These are phyloP conservation scores for Acanthamoeba castellanii DNA, from an alignment of 208 protist species.

Conservation along the genomic window DNA sequence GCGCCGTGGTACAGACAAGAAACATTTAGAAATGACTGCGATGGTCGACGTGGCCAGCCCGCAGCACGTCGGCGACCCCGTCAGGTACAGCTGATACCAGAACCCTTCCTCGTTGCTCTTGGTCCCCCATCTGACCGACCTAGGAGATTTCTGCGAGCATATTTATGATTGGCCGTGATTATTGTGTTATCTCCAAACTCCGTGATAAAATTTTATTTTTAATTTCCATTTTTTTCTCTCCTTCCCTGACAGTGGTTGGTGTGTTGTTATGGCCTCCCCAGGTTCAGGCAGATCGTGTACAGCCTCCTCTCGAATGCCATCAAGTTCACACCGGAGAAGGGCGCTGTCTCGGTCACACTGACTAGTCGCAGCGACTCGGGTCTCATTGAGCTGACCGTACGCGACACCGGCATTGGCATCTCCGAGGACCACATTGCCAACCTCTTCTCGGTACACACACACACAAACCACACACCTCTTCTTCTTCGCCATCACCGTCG, in stretches of 20 bases:
- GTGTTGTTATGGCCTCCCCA: neutral
- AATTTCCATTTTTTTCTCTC: neutral
- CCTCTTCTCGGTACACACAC: neutral
- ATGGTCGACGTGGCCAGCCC: neutral
- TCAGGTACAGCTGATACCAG: neutral
- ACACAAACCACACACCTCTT: neutral
- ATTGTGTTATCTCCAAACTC: too few species aligned
- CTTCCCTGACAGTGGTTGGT: neutral
- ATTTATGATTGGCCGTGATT: too few species aligned
- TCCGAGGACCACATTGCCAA: neutral
- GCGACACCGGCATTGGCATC: neutral
- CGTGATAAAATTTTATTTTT: neutral
- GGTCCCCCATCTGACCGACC: neutral
- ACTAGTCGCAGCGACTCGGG: neutral
- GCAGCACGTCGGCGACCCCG: neutral
- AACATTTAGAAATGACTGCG: neutral
- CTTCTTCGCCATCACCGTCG: neutral
- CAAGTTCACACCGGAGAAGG: conserved; percentile 61
- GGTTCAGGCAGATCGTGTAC: conserved; percentile 39
- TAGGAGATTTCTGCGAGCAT: neutral
- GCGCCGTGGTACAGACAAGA: neutral
- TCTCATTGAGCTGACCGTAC: neutral
- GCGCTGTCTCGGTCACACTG: neutral
- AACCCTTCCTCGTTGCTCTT: neutral
- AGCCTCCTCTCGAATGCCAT: conserved; percentile 63